Conservation (phyloP, 1,139 yeast species). For the Taphrina populina region DNA sequence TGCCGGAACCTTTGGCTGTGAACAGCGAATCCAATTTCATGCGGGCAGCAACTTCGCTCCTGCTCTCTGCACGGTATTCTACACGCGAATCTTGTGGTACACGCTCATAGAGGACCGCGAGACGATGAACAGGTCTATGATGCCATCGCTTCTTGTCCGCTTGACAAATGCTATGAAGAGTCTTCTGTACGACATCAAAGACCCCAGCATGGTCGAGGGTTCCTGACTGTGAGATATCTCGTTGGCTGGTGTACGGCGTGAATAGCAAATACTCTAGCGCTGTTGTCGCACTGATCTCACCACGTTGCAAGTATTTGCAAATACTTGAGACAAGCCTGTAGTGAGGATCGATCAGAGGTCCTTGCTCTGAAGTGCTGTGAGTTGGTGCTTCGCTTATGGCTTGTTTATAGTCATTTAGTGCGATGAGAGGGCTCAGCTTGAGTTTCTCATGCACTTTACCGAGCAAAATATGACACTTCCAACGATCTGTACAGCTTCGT, state of each 20-base stretch:
- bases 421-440: constrained; percentile 39
- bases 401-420: constrained; percentile 40
- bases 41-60: constrained; percentile 57
- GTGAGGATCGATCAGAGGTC: constrained; percentile 44
- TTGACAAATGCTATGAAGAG: constrained; percentile 45
- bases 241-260: constrained; percentile 37
- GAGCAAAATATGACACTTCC: constrained; percentile 60
- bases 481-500: constrained; percentile 51
- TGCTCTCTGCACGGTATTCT: constrained; percentile 56
- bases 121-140: constrained; percentile 73
- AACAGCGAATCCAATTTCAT: constrained; percentile 44
- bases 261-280: constrained; percentile 50
- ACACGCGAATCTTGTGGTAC: constrained; percentile 46
- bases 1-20: constrained; percentile 64
- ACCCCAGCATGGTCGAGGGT: constrained; percentile 33
- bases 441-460: constrained; percentile 61
- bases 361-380: constrained; percentile 51
- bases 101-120: constrained; percentile 56
- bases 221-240: background rate
- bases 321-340: constrained; percentile 60
- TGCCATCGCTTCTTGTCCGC: constrained; percentile 89
- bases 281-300: constrained; percentile 44
- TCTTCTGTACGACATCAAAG: constrained; percentile 10
- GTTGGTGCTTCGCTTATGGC: constrained; percentile 48
- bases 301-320: constrained; percentile 50